Conservation (phyloP, 2,329 filamentous ascomycete species). For the Aspergillus texensis region DNA sequence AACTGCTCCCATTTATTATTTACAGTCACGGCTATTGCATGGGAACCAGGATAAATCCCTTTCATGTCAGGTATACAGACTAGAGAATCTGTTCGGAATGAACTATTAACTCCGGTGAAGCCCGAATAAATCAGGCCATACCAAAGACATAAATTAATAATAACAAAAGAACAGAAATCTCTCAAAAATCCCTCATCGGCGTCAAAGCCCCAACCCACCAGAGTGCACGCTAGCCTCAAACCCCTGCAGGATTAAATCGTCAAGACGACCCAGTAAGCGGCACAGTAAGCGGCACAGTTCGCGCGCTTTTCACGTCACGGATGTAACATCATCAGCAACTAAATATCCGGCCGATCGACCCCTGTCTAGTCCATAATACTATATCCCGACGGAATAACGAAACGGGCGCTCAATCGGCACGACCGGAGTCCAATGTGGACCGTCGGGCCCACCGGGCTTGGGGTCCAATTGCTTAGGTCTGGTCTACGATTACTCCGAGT, state of each 20-base stretch:
- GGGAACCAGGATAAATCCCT: too few species aligned
- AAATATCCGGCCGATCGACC: neutral
- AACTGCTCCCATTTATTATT: neutral
- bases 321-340: neutral
- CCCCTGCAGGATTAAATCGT: neutral
- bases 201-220: neutral
- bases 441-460: neutral
- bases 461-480: neutral
- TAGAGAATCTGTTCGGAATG: neutral
- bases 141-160: neutral
- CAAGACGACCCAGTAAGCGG: too few species aligned
- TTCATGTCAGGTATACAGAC: too few species aligned
- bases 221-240: neutral
- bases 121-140: neutral
- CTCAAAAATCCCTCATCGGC: neutral
- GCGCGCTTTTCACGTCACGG: neutral
- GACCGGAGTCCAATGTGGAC: neutral
- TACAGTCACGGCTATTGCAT: neutral
- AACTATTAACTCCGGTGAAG: neutral
- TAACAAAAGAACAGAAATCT: neutral
- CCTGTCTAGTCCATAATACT: neutral
- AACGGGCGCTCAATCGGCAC: neutral
- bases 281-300: too few species aligned
- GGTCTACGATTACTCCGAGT: neutral
- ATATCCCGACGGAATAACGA: neutral